A percentile compares a stretch with the other conserved stretches of the same genome.
Evolutionary conservation across 2,329 filamentous ascomycete species (phyloP).

Genomic region (Rhynchosporium secalis): DNA sequence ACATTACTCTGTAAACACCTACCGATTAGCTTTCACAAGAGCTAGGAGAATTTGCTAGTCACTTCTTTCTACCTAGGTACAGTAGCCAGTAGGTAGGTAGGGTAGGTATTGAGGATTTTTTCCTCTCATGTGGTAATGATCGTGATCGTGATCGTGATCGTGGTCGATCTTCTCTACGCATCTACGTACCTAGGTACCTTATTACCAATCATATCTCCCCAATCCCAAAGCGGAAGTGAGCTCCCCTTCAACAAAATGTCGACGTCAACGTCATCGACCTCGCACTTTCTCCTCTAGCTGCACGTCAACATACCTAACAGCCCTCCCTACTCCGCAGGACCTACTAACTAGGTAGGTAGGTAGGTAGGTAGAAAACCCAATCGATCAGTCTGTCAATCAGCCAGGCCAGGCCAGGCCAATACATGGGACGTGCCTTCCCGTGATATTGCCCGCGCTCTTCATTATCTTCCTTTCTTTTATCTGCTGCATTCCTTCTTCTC

Average conservation of each 20-base stretch:
- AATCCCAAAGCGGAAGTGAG: conserved; percentile 1
- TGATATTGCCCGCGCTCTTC: background rate
- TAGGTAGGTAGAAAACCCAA: too few species aligned
- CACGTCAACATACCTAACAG: background rate
- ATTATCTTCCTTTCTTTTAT: background rate
- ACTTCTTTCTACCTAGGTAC: too few species aligned
- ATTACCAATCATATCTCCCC: background rate
- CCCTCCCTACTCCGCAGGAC: too few species aligned
- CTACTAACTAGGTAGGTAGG: too few species aligned
- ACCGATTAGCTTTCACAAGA: background rate
- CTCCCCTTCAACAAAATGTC: background rate
- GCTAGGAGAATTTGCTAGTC: conserved; percentile 1
- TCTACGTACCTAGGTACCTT: too few species aligned
- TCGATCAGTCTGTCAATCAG: too few species aligned
- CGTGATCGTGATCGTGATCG: too few species aligned
- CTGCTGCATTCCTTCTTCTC: background rate
- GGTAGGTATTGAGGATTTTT: too few species aligned
- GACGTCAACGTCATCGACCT: background rate
- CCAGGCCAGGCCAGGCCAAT: background rate
- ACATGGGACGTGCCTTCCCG: background rate
- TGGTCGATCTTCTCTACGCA: too few species aligned
- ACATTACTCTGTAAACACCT: too few species aligned
- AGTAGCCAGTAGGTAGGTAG: too few species aligned
- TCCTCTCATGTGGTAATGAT: too few species aligned
- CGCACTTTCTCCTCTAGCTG: background rate